Base-by-base conservation (phyloP, 2,329 filamentous ascomycete species). In the Aspergillus luchuensis region DNA sequence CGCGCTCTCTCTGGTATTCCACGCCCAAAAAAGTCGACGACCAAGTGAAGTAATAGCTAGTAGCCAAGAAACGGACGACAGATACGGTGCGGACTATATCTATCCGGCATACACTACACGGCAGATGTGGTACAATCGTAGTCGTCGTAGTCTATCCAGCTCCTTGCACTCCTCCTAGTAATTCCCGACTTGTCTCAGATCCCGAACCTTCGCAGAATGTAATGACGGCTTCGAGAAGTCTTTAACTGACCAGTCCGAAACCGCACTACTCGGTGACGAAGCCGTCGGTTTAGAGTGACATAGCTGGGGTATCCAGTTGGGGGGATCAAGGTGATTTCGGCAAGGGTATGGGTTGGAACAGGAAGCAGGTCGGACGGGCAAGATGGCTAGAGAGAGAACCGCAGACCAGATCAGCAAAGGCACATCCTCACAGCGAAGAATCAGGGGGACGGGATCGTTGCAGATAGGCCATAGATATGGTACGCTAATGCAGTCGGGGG, bases 281-380 rank as follows among this genome's bases (percentile, higher is more conserved):
- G 58, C 55, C 55, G 63, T 47, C 45, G 28, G 49, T 57, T 67
- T 70, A 74, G 54, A 74, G 69, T 62, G 68, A 66, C 72, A 75
- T 74, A 69, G 56, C 67, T 65, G 67, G 57, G 36, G 47, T 51
- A 52, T 45, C 41, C 39, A 33, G 36, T 47, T 47, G 30, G 56
- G 19, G 5, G 11, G 28, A 60, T 59, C 33, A 53, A 60, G 47
- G 51, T 48, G 45, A 51, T 57, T 58, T 57, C 41, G 55, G 58
- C 55, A 49, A 63, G 30, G 59, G 58, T 56, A 39, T 48, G 45
- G 62, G 50, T 21, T 45, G 59, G 51, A 41, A 61, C 25, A 58
- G 57, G 56, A 56, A 60, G 49, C 49, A 58, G 53, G 51, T 25
- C 39, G 62, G 48, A 53, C 55, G 51, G 52, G 48, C 60, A 51